A percentile compares a stretch with the other conserved stretches of the same genome.
Evolutionary conservation across 371 early-diverging fungal genomes (phyloP).

Genomic region (Mortierella sp.): DNA sequence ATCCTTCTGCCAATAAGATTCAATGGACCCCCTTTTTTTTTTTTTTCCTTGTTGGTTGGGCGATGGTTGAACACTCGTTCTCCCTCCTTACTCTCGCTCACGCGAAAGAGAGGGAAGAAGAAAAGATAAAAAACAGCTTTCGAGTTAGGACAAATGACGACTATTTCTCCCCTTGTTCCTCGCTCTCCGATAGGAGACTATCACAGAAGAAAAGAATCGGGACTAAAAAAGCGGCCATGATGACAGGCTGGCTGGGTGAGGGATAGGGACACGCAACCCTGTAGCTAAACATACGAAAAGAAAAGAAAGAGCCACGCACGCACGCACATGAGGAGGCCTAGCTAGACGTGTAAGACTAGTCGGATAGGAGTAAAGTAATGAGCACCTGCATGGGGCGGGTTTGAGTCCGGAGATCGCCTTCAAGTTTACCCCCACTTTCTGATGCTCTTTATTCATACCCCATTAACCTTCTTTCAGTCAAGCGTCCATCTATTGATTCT

Average conservation of each 20-base stretch:
- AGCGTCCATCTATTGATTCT: not conserved
- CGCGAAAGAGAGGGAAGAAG: not conserved
- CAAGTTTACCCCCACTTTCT: not conserved
- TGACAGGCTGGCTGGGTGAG: not conserved
- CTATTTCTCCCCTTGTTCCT: not conserved
- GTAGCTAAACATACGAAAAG: not conserved
- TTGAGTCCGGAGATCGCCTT: not conserved
- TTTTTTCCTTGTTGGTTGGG: not conserved
- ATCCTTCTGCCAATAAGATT: not conserved
- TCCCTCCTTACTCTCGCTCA: not conserved
- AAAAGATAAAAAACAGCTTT: not conserved
- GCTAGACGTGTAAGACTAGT: not conserved
- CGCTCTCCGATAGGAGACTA: not conserved
- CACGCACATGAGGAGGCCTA: not conserved
- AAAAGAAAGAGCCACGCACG: not conserved
- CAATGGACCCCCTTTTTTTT: not conserved
- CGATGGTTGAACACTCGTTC: not conserved
- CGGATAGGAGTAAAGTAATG: not conserved
- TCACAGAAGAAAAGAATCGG: not conserved
- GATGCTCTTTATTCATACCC: not conserved
- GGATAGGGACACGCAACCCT: not conserved
- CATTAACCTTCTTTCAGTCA: slow-evolving; percentile 2
- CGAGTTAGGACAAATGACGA: not conserved
- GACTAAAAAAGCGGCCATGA: not conserved
- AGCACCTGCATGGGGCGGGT: not conserved